Evolutionary conservation across 2,329 filamentous ascomycete genomes (phyloP).

Genomic region (Fragosphaeria purpurea): DNA sequence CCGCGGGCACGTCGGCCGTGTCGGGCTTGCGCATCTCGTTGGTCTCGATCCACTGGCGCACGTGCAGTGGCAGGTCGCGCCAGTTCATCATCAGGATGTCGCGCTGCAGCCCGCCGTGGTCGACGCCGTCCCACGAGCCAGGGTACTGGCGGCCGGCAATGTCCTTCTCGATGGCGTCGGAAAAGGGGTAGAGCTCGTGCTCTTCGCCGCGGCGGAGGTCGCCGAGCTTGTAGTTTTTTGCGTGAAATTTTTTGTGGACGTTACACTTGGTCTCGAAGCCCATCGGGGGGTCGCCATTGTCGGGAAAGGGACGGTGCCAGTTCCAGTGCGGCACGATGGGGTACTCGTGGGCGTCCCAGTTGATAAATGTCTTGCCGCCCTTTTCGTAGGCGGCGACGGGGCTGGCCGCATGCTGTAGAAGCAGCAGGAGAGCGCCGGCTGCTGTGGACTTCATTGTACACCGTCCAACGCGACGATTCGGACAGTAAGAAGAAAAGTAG

Average conservation of each 20-base stretch:
- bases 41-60: conserved; percentile 26
- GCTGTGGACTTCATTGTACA: background rate
- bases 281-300: conserved; percentile 18
- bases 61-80: conserved; percentile 21
- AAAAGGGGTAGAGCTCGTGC: conserved; percentile 17
- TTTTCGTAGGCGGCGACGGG: background rate
- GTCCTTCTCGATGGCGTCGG: conserved; percentile 18
- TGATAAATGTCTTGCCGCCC: conserved; percentile 12
- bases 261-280: conserved; percentile 21
- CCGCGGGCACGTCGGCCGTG: conserved; percentile 2
- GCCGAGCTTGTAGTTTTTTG: conserved; percentile 19
- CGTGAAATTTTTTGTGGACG: conserved; percentile 17
- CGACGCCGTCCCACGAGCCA: conserved; percentile 32
- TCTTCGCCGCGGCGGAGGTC: conserved; percentile 13
- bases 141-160: conserved; percentile 21
- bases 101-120: conserved; percentile 27
- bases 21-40: conserved; percentile 12
- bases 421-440: background rate
- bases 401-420: background rate
- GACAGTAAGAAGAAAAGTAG: no score
- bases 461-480: no score
- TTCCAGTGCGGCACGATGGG: conserved; percentile 20
- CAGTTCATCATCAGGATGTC: conserved; percentile 29
- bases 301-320: conserved; percentile 22
- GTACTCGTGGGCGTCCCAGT: conserved; percentile 20